Base-by-base conservation (phyloP, 371 early-diverging fungal genomes). In the Syncephalis plumigaleata region DNA sequence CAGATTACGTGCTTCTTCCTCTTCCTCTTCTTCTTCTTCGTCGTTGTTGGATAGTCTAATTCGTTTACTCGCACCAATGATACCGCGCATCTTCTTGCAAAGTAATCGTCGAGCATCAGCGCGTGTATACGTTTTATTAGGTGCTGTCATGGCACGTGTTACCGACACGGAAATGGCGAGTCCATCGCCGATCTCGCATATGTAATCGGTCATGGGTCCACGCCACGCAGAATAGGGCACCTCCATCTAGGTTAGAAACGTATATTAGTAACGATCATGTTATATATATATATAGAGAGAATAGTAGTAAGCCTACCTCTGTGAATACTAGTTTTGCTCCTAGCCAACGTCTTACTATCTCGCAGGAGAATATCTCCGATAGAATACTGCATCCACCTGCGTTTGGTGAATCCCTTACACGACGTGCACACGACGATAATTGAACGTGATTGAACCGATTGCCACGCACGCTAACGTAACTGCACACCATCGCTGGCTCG, bases 131-230 rank as follows among this genome's bases (percentile, higher is more conserved):
- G 5, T 69, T 57, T 20, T 55, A 44, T 48, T 51, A 67, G 0
- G 68, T 60, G 51, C 65, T 7, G 31, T 31, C 31, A 31, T 63
- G 1, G 75, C 72, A 1, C 75, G 55, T 1, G 75, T 75, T 17
- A 75, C 75, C 3, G 72, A 70, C 8, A 75, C 71, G 22, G 68
- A 72, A 7, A 71, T 39, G 13, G 52, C 53, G 18, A 36, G 7
- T 11, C 45, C 2, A 1, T 43, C 18, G n/a, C 15, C 39, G 22
- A 44, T 16, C 7, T 31, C 56, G 43, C 66, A 59, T 4, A 67
- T 60, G 51, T 69, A 75, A 47, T 75, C 75, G 23, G 71, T 68
- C 45, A 75, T 66, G 25, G 75, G 71, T 3, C 67, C 66, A 24
- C 57, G 47, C 2, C 49, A 54, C 37, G 59, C 57, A 8, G 57